Percentiles rank a stretch among this genome's conserved stretches.
These are phyloP conservation scores for Helotiales sp. DNA, from an alignment of 2,329 filamentous ascomycete species.

Conservation along the genomic window DNA sequence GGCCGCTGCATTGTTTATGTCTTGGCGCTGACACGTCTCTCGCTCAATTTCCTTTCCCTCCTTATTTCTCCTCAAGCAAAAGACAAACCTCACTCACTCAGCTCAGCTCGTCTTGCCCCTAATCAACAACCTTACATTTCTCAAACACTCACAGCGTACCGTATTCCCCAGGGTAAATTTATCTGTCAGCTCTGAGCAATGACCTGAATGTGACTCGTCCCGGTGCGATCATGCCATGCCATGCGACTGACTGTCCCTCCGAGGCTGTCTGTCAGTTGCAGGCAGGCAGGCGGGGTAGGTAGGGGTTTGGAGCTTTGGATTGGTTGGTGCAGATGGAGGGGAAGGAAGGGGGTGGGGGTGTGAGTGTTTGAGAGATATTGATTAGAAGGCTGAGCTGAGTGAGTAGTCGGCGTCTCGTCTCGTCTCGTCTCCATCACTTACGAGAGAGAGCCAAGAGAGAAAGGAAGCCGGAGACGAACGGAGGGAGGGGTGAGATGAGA, in stretches of 20 bases:
- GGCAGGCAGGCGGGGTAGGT: background rate
- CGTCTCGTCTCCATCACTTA: too few species aligned
- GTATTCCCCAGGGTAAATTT: too few species aligned
- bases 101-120: background rate
- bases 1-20: background rate
- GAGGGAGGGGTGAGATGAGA: background rate
- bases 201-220: background rate
- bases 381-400: background rate
- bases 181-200: too few species aligned
- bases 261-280: too few species aligned
- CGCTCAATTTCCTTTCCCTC: background rate
- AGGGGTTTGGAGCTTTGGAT: background rate
- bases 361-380: conserved; percentile 1
- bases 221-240: background rate
- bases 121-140: background rate
- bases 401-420: background rate
- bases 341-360: background rate
- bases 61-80: too few species aligned
- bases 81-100: too few species aligned
- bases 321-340: background rate
- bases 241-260: too few species aligned
- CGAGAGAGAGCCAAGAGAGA: too few species aligned
- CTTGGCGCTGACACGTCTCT: conserved; percentile 7
- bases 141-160: background rate
- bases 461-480: background rate